Conservation (phyloP, 2,329 filamentous ascomycete genomes). For the Fusarium marasasianum region DNA sequence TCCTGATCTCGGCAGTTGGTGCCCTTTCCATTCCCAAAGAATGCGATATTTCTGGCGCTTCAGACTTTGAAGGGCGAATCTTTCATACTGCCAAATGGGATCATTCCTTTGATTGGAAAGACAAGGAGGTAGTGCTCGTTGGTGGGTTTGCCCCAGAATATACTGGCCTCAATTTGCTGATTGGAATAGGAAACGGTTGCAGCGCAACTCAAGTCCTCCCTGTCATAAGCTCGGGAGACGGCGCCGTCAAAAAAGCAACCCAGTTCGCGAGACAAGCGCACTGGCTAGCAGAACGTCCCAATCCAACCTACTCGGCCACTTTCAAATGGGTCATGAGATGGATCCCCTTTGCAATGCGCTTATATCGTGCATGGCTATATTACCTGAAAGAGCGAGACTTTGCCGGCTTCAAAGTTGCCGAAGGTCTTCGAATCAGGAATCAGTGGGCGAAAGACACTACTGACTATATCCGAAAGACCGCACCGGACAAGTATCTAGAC, state of each 20-base stretch:
- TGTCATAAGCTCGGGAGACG: constrained; percentile 27
- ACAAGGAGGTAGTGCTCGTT: constrained; percentile 37
- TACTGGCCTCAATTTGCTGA: fast-evolving
- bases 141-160: background rate
- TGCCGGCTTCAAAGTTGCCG: constrained; percentile 29
- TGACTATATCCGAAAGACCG: constrained; percentile 42
- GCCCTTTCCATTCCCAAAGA: constrained; percentile 33
- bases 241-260: constrained; percentile 50
- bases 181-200: constrained; percentile 37
- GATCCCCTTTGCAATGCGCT: constrained; percentile 33
- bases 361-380: constrained; percentile 35
- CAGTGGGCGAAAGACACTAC: constrained; percentile 23
- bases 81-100: constrained; percentile 44
- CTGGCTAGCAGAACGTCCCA: constrained; percentile 49
- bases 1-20: constrained; percentile 42
- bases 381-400: constrained; percentile 38
- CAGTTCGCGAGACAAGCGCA: constrained; percentile 63
- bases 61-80: constrained; percentile 28
- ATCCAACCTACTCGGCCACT: constrained; percentile 31
- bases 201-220: constrained; percentile 43
- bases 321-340: constrained; percentile 41
- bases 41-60: constrained; percentile 35
- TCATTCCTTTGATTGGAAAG: constrained; percentile 40
- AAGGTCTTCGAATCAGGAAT: constrained; percentile 25
- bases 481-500: constrained; percentile 43